Evolutionary conservation across 2,329 filamentous ascomycete genomes (phyloP), one percentile per base, ranked within the genome.

Genomic region (Teratosphaeria epicoccoides): DNA sequence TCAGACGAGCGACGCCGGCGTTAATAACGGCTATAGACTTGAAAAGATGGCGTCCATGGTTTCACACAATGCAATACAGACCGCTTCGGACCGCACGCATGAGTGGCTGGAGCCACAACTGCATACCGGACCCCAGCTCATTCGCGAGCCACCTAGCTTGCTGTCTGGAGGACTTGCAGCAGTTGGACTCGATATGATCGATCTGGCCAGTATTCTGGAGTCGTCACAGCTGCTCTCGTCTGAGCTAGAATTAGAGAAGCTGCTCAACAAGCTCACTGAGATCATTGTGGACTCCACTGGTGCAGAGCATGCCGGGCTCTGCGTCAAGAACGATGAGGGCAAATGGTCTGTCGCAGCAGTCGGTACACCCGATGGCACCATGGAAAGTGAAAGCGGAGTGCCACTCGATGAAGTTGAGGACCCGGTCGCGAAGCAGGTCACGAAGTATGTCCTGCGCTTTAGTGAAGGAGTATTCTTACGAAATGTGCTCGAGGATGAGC

Each of bases 161-260:
- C 59, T 67, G 43, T 20, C 79, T 78, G 2, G 79, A 74, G 29
- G 83, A 10, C 74, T 89, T 53, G 84, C 85, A 40, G 82, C 85
- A 24, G 70, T 72, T 1, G 74, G 74, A 3, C 76, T 91, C 49
- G 87, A 91, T 69, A 89, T 91, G 83, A 83, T 91, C 63, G 87
- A 90, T 66, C 68, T 90, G 55, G 83, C 87, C 43, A 84, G 84
- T 23, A 90, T 91, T 53, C 73, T 91, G 12, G 82, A 87, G 59
- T 87, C 84, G 2, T 88, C 84, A 9, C 87, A 89, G 63, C 79
- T 90, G 43, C 83, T 91, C 43, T 90, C 86, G 4, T 89, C 85
- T 14, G 84, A 89, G 48, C 70, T 91, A 10, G 79, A 85, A 57
- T 80, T 90, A 11, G 85, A 90, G 57, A 79, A 84, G 60, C 75